Evolutionary conservation across 1,284 basidiomycete species (phyloP).

Genomic region (Apiotrichum veenhuisii): DNA sequence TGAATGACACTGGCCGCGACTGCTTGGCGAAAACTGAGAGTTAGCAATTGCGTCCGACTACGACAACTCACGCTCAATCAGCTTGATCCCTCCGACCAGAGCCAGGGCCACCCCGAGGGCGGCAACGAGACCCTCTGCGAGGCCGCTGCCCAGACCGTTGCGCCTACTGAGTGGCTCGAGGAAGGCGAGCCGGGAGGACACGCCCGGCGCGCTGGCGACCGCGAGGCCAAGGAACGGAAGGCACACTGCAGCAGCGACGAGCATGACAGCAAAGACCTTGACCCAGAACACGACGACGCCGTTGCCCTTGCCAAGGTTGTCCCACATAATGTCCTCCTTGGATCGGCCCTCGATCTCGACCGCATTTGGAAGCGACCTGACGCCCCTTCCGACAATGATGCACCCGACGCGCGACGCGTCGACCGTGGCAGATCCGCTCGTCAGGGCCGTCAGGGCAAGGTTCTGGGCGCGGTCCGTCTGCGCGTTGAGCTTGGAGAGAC

Average conservation of each 20-base stretch:
- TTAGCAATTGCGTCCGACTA: constrained; percentile 1
- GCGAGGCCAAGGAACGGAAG: constrained; percentile 62
- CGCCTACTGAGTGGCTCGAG: constrained; percentile 57
- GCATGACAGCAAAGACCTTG: constrained; percentile 54
- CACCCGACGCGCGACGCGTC: constrained; percentile 69
- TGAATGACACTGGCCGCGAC: constrained; percentile 62
- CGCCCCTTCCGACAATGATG: constrained; percentile 67
- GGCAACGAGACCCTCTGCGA: constrained; percentile 65
- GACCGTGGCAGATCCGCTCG: constrained; percentile 51
- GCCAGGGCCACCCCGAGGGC: constrained; percentile 61
- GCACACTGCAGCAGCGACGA: constrained; percentile 62
- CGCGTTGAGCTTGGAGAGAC: constrained; percentile 56
- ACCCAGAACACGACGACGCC: constrained; percentile 59
- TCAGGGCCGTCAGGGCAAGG: constrained; percentile 36
- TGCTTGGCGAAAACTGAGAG: constrained; percentile 33
- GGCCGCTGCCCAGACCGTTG: constrained; percentile 57
- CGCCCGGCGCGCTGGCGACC: constrained; percentile 64
- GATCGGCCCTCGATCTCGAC: constrained; percentile 68
- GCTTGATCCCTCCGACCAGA: constrained; percentile 55
- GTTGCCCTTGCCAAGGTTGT: constrained; percentile 63
- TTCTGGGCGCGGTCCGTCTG: constrained; percentile 64
- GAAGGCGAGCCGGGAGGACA: constrained; percentile 63
- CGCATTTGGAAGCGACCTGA: constrained; percentile 61
- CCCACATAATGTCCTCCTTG: constrained; percentile 76
- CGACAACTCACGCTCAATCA: constrained; percentile 59